Conservation (phyloP, 345 rosid genomes). For the Adansonia digitata region DNA sequence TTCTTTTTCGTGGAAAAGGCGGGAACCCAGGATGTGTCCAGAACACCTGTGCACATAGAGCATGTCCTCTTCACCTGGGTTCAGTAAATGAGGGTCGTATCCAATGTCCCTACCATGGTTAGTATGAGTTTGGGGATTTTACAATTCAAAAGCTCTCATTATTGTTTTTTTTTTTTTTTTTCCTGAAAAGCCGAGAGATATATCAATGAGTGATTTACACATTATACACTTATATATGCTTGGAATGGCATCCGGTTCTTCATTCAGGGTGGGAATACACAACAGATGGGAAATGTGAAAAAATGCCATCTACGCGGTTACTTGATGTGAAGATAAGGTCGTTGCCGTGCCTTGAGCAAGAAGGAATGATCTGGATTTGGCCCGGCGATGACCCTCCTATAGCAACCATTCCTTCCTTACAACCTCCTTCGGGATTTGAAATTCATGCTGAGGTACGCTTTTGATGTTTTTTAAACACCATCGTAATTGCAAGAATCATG, state of each 20-base stretch:
- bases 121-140: constrained; percentile 32
- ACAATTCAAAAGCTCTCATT: not conserved
- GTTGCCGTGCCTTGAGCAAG: constrained; percentile 83
- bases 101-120: constrained; percentile 96
- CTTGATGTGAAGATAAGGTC: constrained; percentile 67
- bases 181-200: not conserved
- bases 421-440: constrained; percentile 82
- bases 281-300: constrained; percentile 87
- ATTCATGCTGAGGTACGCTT: constrained; percentile 84
- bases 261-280: constrained; percentile 92
- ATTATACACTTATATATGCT: not conserved
- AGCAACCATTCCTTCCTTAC: constrained; percentile 63
- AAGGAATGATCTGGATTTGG: constrained; percentile 99
- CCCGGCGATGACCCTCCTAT: constrained; percentile 86
- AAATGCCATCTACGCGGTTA: constrained; percentile 89
- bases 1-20: constrained; percentile 83
- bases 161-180: not conserved
- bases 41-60: constrained; percentile 96
- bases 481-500: not conserved
- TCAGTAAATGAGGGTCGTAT: constrained; percentile 87
- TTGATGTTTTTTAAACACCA: not conserved
- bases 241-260: not conserved
- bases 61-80: constrained; percentile 97
- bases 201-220: not conserved
- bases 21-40: constrained; percentile 91